phyloP scores from a whole-genome alignment of 139 green algal genomes.

The Yamagishiella unicocca region DNA sequence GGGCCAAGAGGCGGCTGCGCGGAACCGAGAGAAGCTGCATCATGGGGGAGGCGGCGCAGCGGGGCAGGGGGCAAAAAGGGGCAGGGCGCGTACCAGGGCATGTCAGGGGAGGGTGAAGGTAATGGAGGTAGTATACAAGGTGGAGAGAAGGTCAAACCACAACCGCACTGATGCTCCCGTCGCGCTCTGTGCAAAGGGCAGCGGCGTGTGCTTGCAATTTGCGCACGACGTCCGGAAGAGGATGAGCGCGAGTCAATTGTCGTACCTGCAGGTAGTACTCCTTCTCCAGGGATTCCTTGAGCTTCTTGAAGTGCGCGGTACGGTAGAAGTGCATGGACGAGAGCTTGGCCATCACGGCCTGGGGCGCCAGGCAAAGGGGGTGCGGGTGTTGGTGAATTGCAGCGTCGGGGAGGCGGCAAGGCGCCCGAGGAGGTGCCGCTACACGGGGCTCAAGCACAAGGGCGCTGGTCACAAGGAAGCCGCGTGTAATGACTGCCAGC shows the following conservation, averaged over 20 bases:
- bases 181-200: too few relatives aligned
- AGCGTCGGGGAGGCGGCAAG: too few relatives aligned
- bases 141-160: too few relatives aligned
- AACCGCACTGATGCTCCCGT: too few relatives aligned
- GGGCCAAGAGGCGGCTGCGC: background rate
- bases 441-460: too few relatives aligned
- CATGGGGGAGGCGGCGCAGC: background rate
- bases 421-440: too few relatives aligned
- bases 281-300: slow-evolving; percentile 64
- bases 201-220: background rate
- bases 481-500: too few relatives aligned
- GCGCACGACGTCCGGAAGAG: background rate
- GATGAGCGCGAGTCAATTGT: background rate
- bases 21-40: slow-evolving; percentile 30
- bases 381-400: background rate
- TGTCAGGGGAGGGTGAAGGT: too few relatives aligned
- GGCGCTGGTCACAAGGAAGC: too few relatives aligned
- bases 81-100: too few relatives aligned
- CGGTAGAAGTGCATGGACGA: slow-evolving; percentile 80
- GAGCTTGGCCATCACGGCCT: slow-evolving; percentile 73
- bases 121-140: too few relatives aligned
- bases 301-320: slow-evolving; percentile 79
- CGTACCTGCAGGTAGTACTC: slow-evolving; percentile 51
- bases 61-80: background rate
- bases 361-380: background rate